phyloP scores from a whole-genome alignment of 192 early-diverging fungal species.

The Entomortierella chlamydospora region DNA sequence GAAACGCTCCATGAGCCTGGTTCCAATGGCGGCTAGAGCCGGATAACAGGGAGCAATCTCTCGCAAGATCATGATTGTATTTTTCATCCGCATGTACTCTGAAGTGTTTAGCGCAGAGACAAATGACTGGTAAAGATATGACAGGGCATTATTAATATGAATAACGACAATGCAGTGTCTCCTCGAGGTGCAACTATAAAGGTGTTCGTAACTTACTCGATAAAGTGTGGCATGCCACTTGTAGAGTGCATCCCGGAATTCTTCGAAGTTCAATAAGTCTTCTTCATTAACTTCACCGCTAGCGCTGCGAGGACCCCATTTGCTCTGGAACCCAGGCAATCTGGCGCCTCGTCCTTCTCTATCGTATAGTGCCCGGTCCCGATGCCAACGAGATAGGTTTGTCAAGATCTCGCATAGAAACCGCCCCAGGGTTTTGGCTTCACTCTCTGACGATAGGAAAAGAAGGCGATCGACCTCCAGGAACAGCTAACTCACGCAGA shows the following conservation, averaged over 20 bases:
- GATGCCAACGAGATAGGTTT: constrained; percentile 70
- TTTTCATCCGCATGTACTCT: constrained; percentile 81
- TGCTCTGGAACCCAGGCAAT: constrained; percentile 77
- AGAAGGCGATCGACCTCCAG: constrained; percentile 40
- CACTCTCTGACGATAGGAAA: constrained; percentile 73
- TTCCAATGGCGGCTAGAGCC: constrained; percentile 64
- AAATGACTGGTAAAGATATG: constrained; percentile 33
- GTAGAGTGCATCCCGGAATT: constrained; percentile 70
- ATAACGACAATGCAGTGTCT: background rate
- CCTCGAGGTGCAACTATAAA: background rate
- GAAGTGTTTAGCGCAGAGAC: constrained; percentile 61
- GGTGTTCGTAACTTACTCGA: constrained; percentile 15
- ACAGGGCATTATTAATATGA: background rate
- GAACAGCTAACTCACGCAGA: constrained; percentile 10
- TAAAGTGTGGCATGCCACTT: constrained; percentile 81
- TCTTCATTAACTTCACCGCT: constrained; percentile 49
- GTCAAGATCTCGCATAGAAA: constrained; percentile 72
- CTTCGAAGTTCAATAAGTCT: constrained; percentile 66
- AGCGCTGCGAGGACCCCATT: constrained; percentile 61
- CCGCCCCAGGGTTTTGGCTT: constrained; percentile 77
- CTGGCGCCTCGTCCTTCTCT: constrained; percentile 65
- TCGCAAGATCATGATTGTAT: constrained; percentile 78
- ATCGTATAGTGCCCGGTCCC: constrained; percentile 60
- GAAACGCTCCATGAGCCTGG: constrained; percentile 55
- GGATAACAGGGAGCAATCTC: constrained; percentile 74